Evolutionary conservation across 768 basidiomycete genomes (phyloP).

Genomic region (Boletus pseudo-olivaceus): DNA sequence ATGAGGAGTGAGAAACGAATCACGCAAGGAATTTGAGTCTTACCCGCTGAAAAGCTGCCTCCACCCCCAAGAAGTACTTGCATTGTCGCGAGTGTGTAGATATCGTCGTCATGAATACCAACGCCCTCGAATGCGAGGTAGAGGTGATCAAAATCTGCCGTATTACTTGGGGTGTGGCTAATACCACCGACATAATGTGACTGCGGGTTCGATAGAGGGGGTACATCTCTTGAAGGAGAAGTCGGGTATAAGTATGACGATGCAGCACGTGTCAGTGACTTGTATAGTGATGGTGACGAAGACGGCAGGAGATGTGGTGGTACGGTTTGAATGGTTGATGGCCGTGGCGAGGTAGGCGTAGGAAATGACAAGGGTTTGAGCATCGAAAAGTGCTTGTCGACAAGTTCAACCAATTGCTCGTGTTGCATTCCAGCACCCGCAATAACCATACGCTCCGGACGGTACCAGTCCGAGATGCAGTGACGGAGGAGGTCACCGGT

Average conservation of each 20-base stretch:
- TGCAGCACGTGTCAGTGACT: constrained; percentile 72
- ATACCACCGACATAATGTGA: constrained; percentile 85
- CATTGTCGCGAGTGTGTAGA: constrained; percentile 90
- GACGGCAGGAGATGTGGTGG: constrained; percentile 60
- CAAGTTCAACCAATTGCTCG: constrained; percentile 80
- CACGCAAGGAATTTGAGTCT: constrained; percentile 7
- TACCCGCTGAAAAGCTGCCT: constrained; percentile 92
- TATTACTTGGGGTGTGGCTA: constrained; percentile 56
- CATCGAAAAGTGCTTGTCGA: constrained; percentile 79
- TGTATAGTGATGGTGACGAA: constrained; percentile 52
- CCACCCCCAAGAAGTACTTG: constrained; percentile 95
- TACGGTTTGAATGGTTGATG: constrained; percentile 33
- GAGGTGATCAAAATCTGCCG: constrained; percentile 83
- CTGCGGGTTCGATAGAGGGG: constrained; percentile 22
- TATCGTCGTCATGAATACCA: constrained; percentile 86
- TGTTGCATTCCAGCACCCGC: constrained; percentile 93
- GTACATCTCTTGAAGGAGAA: constrained; percentile 13
- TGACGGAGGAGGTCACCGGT: constrained; percentile 57
- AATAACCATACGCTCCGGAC: constrained; percentile 92
- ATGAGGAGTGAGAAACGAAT: constrained; percentile 4
- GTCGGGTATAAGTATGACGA: constrained; percentile 63
- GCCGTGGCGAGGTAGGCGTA: constrained; percentile 22
- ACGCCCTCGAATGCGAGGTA: constrained; percentile 92
- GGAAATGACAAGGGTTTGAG: constrained; percentile 40
- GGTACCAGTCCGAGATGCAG: constrained; percentile 79